These are phyloP conservation scores for Conticribra guillardii DNA, from an alignment of 108 stramenopile species.

Conservation along the genomic window DNA sequence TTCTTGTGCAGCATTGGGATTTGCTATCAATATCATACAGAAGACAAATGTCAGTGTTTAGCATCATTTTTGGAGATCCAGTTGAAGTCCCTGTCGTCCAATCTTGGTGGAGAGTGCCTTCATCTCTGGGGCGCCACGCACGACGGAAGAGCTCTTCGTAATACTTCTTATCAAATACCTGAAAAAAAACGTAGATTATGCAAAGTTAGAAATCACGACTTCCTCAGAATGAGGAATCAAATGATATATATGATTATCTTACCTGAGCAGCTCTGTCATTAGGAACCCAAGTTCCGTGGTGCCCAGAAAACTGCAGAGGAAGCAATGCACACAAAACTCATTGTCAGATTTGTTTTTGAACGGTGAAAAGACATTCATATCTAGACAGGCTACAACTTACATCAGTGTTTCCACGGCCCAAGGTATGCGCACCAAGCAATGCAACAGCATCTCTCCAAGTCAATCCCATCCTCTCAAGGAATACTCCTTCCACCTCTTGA, in stretches of 20 bases:
- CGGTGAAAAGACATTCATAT: not conserved
- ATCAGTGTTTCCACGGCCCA: slow-evolving; percentile 38
- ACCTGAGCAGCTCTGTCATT: slow-evolving; percentile 32
- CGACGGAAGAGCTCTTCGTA: slow-evolving; percentile 42
- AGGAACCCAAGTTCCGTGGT: slow-evolving; percentile 55
- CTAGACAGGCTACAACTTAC: slow-evolving; percentile 11
- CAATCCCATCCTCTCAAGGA: slow-evolving; percentile 50
- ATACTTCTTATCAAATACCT: slow-evolving; percentile 41
- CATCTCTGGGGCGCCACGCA: slow-evolving; percentile 39
- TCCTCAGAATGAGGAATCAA: not conserved
- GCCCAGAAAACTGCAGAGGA: slow-evolving; percentile 39
- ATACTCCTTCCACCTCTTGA: slow-evolving; percentile 39
- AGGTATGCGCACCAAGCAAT: slow-evolving; percentile 49
- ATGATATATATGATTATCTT: not conserved
- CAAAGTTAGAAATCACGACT: not conserved
- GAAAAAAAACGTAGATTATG: not conserved
- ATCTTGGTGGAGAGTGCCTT: slow-evolving; percentile 15
- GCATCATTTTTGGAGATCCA: slow-evolving; percentile 49
- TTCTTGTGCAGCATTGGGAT: slow-evolving; percentile 46
- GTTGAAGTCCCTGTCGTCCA: slow-evolving; percentile 26
- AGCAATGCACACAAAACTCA: not conserved
- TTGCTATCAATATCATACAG: slow-evolving; percentile 41
- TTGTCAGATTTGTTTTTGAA: not conserved
- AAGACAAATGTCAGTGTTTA: slow-evolving; percentile 55
- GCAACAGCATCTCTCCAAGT: slow-evolving; percentile 54